Percentiles rank a stretch among this genome's conserved stretches.
phyloP scores from a whole-genome alignment of 352 stramenopile genomes.

The Phytophthora pseudosyringae region DNA sequence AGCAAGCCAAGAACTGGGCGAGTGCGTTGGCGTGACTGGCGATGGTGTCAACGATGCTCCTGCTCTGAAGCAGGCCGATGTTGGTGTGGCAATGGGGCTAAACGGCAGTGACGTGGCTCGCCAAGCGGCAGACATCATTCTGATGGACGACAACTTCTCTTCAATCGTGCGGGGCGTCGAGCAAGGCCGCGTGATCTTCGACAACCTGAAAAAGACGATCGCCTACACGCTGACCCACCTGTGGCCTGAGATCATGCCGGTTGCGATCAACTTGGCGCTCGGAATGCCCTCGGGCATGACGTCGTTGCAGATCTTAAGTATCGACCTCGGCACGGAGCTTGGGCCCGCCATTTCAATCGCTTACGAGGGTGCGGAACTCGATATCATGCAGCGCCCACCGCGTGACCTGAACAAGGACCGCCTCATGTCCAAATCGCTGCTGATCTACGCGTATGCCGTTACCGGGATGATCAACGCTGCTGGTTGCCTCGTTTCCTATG shows the following conservation, averaged over 20 bases:
- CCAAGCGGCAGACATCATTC: slow-evolving; percentile 94
- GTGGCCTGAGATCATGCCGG: slow-evolving; percentile 76
- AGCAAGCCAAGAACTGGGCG: slow-evolving; percentile 25
- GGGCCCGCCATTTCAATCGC: slow-evolving; percentile 90
- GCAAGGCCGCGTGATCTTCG: slow-evolving; percentile 64
- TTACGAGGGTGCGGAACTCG: slow-evolving; percentile 77
- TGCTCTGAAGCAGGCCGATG: slow-evolving; percentile 86
- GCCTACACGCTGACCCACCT: slow-evolving; percentile 91
- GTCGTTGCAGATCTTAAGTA: slow-evolving; percentile 89
- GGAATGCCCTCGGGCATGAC: slow-evolving; percentile 81
- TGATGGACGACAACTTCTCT: slow-evolving; percentile 96
- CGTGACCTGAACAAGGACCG: slow-evolving; percentile 73
- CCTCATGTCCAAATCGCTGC: slow-evolving; percentile 81
- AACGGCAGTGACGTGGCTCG: slow-evolving; percentile 93
- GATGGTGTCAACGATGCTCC: slow-evolving; percentile 73
- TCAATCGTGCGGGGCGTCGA: slow-evolving; percentile 90
- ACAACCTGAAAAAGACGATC: slow-evolving; percentile 95
- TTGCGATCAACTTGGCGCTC: slow-evolving; percentile 82
- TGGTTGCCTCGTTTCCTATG: slow-evolving; percentile 48
- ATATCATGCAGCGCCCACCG: slow-evolving; percentile 83
- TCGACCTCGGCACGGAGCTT: slow-evolving; percentile 91
- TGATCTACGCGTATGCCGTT: slow-evolving; percentile 86
- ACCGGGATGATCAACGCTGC: slow-evolving; percentile 82
- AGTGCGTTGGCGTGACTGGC: slow-evolving; percentile 82
- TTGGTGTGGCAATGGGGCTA: slow-evolving; percentile 97